phyloP scores from a whole-genome alignment of 1,139 yeast genomes.

The Yamadazyma aaseri region DNA sequence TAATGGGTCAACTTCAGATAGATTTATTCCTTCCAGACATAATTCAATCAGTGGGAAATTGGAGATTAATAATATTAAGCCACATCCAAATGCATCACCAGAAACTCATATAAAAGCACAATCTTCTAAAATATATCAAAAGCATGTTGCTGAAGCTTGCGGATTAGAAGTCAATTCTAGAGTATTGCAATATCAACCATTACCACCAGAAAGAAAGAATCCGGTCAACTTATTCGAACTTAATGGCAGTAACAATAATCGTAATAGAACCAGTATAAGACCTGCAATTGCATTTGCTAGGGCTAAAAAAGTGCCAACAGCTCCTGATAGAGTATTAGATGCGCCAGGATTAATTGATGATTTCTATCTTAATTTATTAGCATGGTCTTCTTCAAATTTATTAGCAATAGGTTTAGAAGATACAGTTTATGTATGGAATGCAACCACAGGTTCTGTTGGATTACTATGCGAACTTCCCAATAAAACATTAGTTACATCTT shows the following conservation, averaged over 20 bases:
- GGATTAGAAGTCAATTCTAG: conserved; percentile 84
- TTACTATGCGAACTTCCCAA: conserved; percentile 59
- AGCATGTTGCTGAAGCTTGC: conserved; percentile 91
- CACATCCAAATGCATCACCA: conserved; percentile 50
- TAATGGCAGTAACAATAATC: conserved; percentile 10
- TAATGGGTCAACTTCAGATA: conserved; percentile 20
- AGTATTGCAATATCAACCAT: conserved; percentile 82
- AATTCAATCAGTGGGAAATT: conserved; percentile 43
- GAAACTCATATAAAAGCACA: conserved; percentile 64
- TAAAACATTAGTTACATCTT: conserved; percentile 62
- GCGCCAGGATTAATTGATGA: conserved; percentile 96
- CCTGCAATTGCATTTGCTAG: conserved; percentile 55
- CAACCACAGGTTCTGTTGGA: conserved; percentile 77
- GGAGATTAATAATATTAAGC: conserved; percentile 26
- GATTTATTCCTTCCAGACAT: conserved; percentile 48
- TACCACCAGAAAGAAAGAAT: conserved; percentile 72
- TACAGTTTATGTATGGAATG: conserved; percentile 91
- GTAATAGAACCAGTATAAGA: conserved; percentile 23
- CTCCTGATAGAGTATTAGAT: conserved; percentile 91
- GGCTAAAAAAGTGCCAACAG: conserved; percentile 73
- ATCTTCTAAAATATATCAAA: conserved; percentile 69
- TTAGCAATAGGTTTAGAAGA: conserved; percentile 89
- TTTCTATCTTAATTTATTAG: conserved; percentile 80
- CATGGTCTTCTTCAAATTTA: conserved; percentile 84
- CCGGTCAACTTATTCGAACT: conserved; percentile 50